These are phyloP conservation scores for Cytospora chrysosperma DNA, from an alignment of 2,329 filamentous ascomycete genomes.

Conservation along the genomic window DNA sequence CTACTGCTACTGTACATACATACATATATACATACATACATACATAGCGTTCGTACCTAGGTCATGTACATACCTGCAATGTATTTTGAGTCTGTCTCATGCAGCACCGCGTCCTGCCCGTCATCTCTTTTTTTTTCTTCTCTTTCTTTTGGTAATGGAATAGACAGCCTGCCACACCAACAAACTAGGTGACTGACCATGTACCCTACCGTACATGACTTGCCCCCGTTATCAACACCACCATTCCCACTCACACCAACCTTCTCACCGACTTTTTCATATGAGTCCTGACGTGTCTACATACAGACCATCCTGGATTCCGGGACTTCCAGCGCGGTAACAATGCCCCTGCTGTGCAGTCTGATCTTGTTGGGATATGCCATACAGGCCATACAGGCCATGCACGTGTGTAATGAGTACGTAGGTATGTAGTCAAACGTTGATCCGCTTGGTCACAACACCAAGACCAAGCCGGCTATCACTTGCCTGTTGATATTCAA, in stretches of 20 bases:
- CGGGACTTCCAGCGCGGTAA: constrained; percentile 5
- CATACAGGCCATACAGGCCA: too few species aligned
- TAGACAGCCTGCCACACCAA: too few species aligned
- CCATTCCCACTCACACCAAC: constrained; percentile 15
- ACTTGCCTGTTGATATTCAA: background rate
- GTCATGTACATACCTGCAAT: too few species aligned
- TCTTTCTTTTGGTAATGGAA: background rate
- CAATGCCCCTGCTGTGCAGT: background rate
- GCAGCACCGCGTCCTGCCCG: too few species aligned
- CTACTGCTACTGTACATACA: too few species aligned
- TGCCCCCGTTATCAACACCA: constrained; percentile 2
- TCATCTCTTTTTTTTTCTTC: too few species aligned
- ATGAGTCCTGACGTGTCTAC: constrained; percentile 16
- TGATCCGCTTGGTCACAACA: background rate
- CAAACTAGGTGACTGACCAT: too few species aligned
- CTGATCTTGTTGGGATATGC: background rate
- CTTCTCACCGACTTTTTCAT: constrained; percentile 22
- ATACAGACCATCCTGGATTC: constrained; percentile 1
- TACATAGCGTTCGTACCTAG: too few species aligned
- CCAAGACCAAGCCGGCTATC: background rate
- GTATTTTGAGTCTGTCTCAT: too few species aligned
- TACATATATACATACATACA: too few species aligned
- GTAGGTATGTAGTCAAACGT: background rate
- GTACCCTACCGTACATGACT: background rate
- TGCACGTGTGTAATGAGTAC: too few species aligned